Percentiles rank a stretch among this genome's conserved stretches.
Conservation (phyloP, 768 basidiomycete species). For the Tulasnella sp. region DNA sequence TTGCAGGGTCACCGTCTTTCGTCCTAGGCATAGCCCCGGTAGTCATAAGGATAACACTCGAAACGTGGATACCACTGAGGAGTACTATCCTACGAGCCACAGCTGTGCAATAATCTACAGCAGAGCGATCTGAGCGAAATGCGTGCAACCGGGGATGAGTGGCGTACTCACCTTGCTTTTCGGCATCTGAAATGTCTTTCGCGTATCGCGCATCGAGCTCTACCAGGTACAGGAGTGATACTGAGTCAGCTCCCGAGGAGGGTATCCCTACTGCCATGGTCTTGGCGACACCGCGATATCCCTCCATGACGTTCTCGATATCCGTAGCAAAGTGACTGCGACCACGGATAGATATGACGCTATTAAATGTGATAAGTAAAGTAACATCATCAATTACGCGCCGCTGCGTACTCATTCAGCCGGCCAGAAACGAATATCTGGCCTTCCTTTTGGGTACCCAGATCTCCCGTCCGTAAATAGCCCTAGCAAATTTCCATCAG, state of each 20-base stretch:
- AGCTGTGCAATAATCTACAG: not conserved
- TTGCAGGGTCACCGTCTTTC: not conserved
- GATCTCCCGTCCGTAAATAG: constrained; percentile 8
- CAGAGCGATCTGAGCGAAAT: too few species aligned
- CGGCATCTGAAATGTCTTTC: not conserved
- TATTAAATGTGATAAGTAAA: too few species aligned
- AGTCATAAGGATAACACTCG: not conserved
- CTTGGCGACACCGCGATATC: not conserved
- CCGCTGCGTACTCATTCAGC: constrained; percentile 1
- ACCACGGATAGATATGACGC: not conserved
- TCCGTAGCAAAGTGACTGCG: not conserved
- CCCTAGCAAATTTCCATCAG: not conserved
- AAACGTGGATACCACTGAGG: not conserved
- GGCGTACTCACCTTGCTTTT: not conserved
- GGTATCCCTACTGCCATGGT: too few species aligned
- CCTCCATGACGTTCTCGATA: not conserved
- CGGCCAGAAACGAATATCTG: constrained; percentile 4
- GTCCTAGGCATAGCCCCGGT: not conserved
- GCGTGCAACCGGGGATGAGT: not conserved
- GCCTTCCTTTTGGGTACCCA: not conserved
- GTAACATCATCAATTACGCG: too few species aligned
- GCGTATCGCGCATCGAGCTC: not conserved
- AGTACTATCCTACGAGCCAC: too few species aligned
- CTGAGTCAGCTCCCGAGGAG: not conserved
- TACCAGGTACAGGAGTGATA: not conserved